Conservation (phyloP, 2,329 filamentous ascomycete genomes). For the Canariomyces notabilis region DNA sequence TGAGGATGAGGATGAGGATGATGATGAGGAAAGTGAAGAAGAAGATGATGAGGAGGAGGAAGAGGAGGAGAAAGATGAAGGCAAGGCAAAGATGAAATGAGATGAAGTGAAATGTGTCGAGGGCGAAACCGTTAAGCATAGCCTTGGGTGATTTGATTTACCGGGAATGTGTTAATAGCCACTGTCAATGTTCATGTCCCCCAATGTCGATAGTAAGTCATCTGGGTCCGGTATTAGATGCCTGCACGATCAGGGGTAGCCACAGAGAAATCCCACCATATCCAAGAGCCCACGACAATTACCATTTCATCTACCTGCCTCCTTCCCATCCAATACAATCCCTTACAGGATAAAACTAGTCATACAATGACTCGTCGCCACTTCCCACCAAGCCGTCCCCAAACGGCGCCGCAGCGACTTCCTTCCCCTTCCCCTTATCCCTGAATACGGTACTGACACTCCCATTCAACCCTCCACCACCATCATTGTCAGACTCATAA, state of each 20-base stretch:
- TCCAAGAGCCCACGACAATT: neutral
- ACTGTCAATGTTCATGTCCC: neutral
- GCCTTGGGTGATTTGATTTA: neutral
- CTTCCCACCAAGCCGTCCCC: constrained; percentile 51
- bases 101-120: neutral
- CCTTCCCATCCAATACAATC: neutral
- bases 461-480: constrained; percentile 26
- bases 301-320: neutral
- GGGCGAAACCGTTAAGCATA: neutral
- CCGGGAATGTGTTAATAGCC: neutral
- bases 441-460: constrained; percentile 23
- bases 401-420: constrained; percentile 50
- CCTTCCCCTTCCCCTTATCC: constrained; percentile 53
- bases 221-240: too few relatives aligned
- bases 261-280: too few relatives aligned
- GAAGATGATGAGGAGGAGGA: constrained; percentile 27
- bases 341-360: constrained; percentile 28
- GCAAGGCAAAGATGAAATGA: neutral
- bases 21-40: constrained; percentile 23
- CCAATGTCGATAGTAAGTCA: neutral
- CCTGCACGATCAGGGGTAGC: too few relatives aligned
- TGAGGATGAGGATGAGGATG: constrained; percentile 25
- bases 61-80: constrained; percentile 10
- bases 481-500: too few relatives aligned
- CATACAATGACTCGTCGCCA: constrained; percentile 54